phyloP scores from a whole-genome alignment of 164 flowering plant species.

The Protea cynaroides region DNA sequence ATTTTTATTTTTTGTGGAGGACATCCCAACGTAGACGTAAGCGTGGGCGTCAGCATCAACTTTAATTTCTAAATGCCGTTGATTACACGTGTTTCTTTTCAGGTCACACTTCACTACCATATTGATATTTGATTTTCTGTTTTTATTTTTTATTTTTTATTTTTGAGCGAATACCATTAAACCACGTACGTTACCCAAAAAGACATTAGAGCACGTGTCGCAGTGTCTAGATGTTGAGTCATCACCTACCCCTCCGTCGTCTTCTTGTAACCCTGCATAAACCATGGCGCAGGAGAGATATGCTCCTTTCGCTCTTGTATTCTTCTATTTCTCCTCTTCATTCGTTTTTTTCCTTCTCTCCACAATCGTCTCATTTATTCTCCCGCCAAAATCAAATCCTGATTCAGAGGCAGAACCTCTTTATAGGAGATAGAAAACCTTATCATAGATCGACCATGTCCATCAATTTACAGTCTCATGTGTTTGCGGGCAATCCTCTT shows the following conservation, averaged over 20 bases:
- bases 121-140: too few relatives aligned
- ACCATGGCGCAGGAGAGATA: background rate
- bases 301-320: conserved; percentile 19
- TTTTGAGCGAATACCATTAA: too few relatives aligned
- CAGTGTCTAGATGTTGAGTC: background rate
- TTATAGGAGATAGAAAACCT: background rate
- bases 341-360: conserved; percentile 3
- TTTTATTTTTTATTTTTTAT: too few relatives aligned
- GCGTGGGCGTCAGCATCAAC: too few relatives aligned
- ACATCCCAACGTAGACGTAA: too few relatives aligned
- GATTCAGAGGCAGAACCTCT: background rate
- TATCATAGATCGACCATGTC: conserved; percentile 39
- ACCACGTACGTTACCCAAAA: too few relatives aligned
- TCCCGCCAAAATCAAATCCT: conserved; percentile 7
- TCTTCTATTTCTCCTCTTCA: conserved; percentile 5
- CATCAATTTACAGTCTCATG: conserved; percentile 40
- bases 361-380: conserved; percentile 9
- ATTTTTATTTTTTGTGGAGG: too few relatives aligned
- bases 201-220: too few relatives aligned
- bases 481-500: conserved; percentile 78
- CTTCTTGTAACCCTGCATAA: too few relatives aligned
- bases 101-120: too few relatives aligned
- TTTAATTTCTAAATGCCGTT: too few relatives aligned
- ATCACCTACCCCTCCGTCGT: background rate
- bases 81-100: too few relatives aligned